phyloP scores from a whole-genome alignment of 2,329 filamentous ascomycete genomes.

The Paraphaeosphaeria minitans region DNA sequence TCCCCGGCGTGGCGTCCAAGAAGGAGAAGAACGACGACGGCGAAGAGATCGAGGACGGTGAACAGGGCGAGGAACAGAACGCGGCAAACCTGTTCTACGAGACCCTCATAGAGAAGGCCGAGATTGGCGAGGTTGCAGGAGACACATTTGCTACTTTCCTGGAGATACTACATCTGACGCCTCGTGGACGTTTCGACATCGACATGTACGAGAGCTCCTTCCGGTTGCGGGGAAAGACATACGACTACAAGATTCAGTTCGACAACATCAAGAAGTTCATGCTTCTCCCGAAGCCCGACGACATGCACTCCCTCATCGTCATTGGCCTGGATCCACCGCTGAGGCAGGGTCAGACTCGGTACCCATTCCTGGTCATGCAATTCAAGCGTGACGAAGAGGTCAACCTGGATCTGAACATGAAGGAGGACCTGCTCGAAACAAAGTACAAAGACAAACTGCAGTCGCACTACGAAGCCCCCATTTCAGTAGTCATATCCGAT shows the following conservation, averaged over 20 bases:
- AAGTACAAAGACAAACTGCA: slow-evolving; percentile 91
- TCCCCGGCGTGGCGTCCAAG: slow-evolving; percentile 81
- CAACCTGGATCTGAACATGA: slow-evolving; percentile 94
- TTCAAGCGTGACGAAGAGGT: slow-evolving; percentile 98
- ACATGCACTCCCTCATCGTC: slow-evolving; percentile 92
- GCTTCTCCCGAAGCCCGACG: slow-evolving; percentile 97
- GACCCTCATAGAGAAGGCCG: slow-evolving; percentile 95
- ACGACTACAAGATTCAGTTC: slow-evolving; percentile 99
- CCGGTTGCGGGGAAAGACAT: slow-evolving; percentile 95
- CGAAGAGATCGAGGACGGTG: slow-evolving; percentile 63
- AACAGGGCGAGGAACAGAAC: slow-evolving; percentile 79
- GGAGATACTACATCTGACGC: slow-evolving; percentile 95
- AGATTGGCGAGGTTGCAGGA: slow-evolving; percentile 98
- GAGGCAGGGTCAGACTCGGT: slow-evolving; percentile 94
- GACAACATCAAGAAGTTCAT: slow-evolving; percentile 99
- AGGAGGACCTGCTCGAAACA: slow-evolving; percentile 80
- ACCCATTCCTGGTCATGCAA: slow-evolving; percentile 99
- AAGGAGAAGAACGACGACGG: slow-evolving; percentile 73
- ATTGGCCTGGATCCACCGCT: slow-evolving; percentile 93
- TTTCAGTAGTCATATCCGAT: slow-evolving; percentile 91
- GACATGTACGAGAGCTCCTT: slow-evolving; percentile 99
- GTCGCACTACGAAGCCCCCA: slow-evolving; percentile 83
- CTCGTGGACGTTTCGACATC: slow-evolving; percentile 98
- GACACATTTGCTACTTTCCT: slow-evolving; percentile 97
- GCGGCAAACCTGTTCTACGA: slow-evolving; percentile 98